phyloP scores from a whole-genome alignment of 163 green algal species.

The Scenedesmus sp. region DNA sequence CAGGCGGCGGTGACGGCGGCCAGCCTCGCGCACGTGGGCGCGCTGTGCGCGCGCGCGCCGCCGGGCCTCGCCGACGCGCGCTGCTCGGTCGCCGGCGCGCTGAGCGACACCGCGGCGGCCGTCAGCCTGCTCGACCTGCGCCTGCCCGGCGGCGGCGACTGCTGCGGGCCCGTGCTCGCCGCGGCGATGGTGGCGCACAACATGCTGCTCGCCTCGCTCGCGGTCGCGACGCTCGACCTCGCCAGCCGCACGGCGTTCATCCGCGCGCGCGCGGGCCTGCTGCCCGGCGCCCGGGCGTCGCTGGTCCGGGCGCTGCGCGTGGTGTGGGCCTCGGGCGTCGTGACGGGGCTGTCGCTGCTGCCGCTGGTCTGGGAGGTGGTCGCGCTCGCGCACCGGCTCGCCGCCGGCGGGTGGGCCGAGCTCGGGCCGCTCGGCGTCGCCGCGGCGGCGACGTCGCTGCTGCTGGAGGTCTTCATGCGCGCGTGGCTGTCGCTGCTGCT shows the following conservation, averaged over 20 bases:
- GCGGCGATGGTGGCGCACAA: background rate
- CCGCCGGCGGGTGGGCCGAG: background rate
- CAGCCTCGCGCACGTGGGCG: background rate
- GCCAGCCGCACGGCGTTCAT: background rate
- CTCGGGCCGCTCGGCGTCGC: background rate
- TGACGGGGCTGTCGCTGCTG: background rate
- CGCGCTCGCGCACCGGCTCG: background rate
- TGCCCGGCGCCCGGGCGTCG: background rate
- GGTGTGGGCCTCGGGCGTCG: background rate
- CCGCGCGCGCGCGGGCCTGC: background rate
- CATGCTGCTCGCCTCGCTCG: background rate
- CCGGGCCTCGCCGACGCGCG: background rate
- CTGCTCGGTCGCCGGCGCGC: no score
- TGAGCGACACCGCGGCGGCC: no score
- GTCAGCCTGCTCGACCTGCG: background rate
- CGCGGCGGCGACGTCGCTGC: background rate
- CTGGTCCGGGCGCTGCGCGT: background rate
- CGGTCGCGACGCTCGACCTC: background rate
- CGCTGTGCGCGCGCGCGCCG: background rate
- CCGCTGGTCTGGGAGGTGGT: background rate
- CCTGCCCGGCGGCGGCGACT: background rate
- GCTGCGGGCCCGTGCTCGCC: background rate
- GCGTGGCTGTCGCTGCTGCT: conserved; percentile 19
- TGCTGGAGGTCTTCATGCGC: background rate
- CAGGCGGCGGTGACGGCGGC: background rate